Conservation (phyloP, 768 basidiomycete genomes). For the Lepiota brunneoincarnata region DNA sequence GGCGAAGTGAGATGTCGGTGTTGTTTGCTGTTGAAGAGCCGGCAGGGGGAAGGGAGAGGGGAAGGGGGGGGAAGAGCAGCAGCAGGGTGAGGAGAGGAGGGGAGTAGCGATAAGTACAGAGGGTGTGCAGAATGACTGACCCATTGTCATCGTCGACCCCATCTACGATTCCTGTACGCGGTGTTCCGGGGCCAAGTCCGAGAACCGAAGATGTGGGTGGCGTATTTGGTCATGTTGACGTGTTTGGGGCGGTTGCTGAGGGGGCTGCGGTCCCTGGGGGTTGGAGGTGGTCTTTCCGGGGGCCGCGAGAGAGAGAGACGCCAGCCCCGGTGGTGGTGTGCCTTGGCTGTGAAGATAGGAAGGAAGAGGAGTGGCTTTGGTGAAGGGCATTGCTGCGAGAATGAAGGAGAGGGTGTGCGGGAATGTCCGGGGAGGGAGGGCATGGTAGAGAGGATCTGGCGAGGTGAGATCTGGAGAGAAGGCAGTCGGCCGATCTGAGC, state of each 20-base stretch:
- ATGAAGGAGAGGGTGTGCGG: conserved; percentile 4
- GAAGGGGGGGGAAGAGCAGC: too few relatives aligned
- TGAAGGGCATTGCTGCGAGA: neutral
- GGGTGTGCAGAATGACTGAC: neutral
- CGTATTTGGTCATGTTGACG: conserved; percentile 10
- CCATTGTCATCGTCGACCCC: conserved; percentile 8
- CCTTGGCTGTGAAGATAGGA: neutral
- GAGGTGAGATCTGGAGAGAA: neutral
- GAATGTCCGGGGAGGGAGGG: conserved; percentile 4
- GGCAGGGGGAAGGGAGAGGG: neutral
- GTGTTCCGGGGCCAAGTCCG: conserved; percentile 13
- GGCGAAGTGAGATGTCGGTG: conserved; percentile 1
- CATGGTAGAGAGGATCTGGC: neutral
- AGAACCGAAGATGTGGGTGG: conserved; percentile 12
- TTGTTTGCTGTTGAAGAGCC: too few relatives aligned
- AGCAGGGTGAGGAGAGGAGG: neutral
- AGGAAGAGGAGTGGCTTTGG: neutral
- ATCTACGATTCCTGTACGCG: neutral
- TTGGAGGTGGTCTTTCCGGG: neutral
- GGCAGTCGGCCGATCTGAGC: conserved; percentile 1
- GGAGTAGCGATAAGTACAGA: neutral
- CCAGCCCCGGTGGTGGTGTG: neutral
- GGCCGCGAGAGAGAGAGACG: neutral
- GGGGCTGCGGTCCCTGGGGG: neutral
- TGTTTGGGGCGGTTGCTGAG: conserved; percentile 8